phyloP scores from a whole-genome alignment of 257 asterid genomes.

The Solanum clarkiae region DNA sequence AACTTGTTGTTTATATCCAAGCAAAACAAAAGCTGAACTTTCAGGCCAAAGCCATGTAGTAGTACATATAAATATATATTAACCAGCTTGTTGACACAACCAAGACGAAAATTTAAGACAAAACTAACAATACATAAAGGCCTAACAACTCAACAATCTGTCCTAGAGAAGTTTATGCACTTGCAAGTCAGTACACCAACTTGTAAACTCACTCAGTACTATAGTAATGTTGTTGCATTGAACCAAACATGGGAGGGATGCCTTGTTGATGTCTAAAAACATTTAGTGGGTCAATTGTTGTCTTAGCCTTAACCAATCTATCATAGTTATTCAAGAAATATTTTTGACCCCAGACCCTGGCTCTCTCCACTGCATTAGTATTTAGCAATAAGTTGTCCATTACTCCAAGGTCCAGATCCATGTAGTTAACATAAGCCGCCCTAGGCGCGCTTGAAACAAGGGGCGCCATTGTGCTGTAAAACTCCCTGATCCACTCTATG shows the following conservation, averaged over 20 bases:
- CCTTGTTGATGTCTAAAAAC: constrained; percentile 55
- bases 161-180: neutral
- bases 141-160: neutral
- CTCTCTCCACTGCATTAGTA: constrained; percentile 31
- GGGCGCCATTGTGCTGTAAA: constrained; percentile 43
- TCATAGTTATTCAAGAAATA: constrained; percentile 63
- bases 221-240: neutral
- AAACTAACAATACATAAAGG: neutral
- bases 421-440: constrained; percentile 65
- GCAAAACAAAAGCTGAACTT: too few relatives aligned
- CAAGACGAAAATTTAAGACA: neutral
- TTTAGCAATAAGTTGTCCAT: neutral
- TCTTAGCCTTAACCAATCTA: constrained; percentile 50
- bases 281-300: constrained; percentile 45
- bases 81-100: neutral
- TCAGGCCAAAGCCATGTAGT: neutral
- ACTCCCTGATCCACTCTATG: constrained; percentile 46
- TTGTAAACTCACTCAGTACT: neutral
- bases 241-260: constrained; percentile 37
- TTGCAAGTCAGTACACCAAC: neutral
- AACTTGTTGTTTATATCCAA: too few relatives aligned
- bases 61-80: neutral
- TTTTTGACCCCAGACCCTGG: constrained; percentile 60
- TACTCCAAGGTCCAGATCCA: constrained; percentile 69
- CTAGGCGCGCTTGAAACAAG: constrained; percentile 43